Evolutionary conservation across 768 basidiomycete genomes (phyloP), one percentile per base, ranked within the genome.

Genomic region (Tricholoma saponaceum): DNA sequence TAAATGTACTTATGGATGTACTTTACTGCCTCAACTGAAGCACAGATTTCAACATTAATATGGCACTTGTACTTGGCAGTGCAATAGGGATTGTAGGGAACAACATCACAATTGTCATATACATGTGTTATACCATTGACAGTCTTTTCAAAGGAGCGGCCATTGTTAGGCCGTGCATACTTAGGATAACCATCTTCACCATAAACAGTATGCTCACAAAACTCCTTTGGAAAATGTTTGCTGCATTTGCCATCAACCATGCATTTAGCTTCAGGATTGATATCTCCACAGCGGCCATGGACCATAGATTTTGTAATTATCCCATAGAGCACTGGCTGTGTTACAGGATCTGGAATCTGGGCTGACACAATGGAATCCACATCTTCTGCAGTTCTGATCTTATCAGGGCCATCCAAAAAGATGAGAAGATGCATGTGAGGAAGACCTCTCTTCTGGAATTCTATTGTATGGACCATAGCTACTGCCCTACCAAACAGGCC

Each of bases 371-470:
- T 46, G 2, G 62, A 53, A 59, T 83, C 76, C 14, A 84, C 68
- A 18, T 72, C 68, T 0, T 63, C 70, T 1, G 76, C 64, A 13
- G 63, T 66, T 0, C 49, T 35, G 3, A 81, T 62, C 55, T 74
- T 75, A 28, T 64, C 39, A 0, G 54, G 56, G 0, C 67, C 57
- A 1, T 70, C 54, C 0, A 83, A 62, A 57, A 79, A 76, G 52
- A 83, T 69, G 1, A 81, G 64, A 6, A 77, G 68, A 64, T 83
- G 82, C 59, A 79, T 75, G 58, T n/a, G n/a, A n/a, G n/a, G n/a
- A n/a, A n/a, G n/a, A n/a, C n/a, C n/a, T n/a, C n/a, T n/a, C n/a
- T n/a, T 83, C 64, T 83, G 81, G 58, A 80, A 83, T 56, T 84
- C 79, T 50, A 83, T 81, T 0, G 74, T 76, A 54, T 81, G 78